Conservation (phyloP, 1,284 basidiomycete genomes). For the Puccinia hordei region DNA sequence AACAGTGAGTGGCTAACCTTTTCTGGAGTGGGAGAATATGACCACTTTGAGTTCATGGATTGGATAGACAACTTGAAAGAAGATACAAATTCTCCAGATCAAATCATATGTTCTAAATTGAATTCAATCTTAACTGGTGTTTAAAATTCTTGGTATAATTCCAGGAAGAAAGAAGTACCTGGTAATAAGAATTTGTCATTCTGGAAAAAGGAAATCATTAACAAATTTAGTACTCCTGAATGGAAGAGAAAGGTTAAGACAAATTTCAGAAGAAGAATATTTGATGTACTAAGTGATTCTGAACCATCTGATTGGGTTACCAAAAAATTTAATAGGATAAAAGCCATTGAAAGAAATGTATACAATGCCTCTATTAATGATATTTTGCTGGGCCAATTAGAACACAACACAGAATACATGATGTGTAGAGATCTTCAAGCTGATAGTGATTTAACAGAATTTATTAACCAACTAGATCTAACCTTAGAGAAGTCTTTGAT, state of each 20-base stretch:
- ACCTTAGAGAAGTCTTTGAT: no score
- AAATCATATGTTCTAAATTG: background rate
- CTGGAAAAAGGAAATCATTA: background rate
- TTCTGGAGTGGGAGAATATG: conserved; percentile 1
- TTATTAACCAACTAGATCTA: no score
- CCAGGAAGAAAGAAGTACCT: conserved; percentile 8
- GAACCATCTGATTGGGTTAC: no score
- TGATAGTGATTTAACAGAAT: no score
- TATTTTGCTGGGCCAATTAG: background rate
- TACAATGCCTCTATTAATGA: background rate
- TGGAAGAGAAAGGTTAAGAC: no score
- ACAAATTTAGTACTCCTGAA: no score
- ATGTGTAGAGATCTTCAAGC: no score
- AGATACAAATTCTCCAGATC: background rate
- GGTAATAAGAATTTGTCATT: background rate
- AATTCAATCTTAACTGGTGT: background rate
- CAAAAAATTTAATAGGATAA: background rate
- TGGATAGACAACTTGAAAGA: no score
- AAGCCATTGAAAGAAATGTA: background rate
- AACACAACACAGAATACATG: background rate
- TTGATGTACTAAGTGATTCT: no score
- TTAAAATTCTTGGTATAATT: no score
- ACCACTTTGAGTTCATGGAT: background rate
- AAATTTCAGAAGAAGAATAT: no score
- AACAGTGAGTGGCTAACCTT: background rate